Base-by-base conservation (phyloP, 352 stramenopile species). In the Elongisporangium anandrum region DNA sequence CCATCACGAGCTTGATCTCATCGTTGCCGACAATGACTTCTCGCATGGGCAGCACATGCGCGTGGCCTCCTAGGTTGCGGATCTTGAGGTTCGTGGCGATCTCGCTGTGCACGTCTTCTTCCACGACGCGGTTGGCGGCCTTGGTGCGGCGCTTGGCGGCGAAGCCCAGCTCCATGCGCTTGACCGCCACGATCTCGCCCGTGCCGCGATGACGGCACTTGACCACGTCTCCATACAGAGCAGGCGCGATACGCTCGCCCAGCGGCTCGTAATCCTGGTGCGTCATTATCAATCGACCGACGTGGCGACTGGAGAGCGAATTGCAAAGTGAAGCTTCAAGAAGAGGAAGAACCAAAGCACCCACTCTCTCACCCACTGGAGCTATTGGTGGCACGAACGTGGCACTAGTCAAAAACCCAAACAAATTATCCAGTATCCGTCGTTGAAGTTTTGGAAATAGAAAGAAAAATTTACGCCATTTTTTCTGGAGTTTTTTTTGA, bases 61-160 rank as follows among this genome's bases (percentile, higher is more conserved):
- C 56, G 64, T 95, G 85, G 19, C 85, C 83, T 24, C 85, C 85
- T 17, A 88, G 66, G 34, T 62, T 60, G 45, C 75, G 73, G 2
- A 95, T 61, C 50, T 67, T 68, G 19, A 92, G 61, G 63, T 93
- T 92, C 1, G 73, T 77, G 60, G 86, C 79, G 52, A 90, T 68
- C 56, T 95, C 85, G 1, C 72, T 70, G 51, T 88, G 77, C 2
- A 88, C 61, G 61, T 95, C 81, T 45, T 95, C 85, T 4, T 90
- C 75, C 26, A 91, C 77, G 16, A 48, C 53, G 21, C 69, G 66
- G 49, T 77, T 63, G 8, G 76, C 76, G 58, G 73, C 75, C 57
- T 84, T 77, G 50, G 73, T 77, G 52, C 76, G 75, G 51, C 74
- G 72, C 29, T 66, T 64, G 26, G 78, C 74, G 1, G 81, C 82